Percentiles rank a stretch among this genome's conserved stretches.
phyloP scores from a whole-genome alignment of 805 yeast species.

The Lipomyces yamadae region DNA sequence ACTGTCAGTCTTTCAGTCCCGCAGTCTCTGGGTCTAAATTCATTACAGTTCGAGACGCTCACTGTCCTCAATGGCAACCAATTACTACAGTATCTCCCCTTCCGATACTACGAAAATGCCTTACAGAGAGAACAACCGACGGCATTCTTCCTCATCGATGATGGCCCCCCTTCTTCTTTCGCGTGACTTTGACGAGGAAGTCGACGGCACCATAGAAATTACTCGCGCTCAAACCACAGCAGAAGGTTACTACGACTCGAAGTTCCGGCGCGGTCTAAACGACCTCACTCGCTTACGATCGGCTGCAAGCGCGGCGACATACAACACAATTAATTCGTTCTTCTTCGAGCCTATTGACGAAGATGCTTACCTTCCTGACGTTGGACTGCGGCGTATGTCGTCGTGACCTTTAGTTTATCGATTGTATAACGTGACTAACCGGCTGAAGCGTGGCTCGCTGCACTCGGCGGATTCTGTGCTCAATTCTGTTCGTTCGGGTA shows the following conservation, averaged over 20 bases:
- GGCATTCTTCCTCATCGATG: slow-evolving; percentile 22
- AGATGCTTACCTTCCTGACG: slow-evolving; percentile 25
- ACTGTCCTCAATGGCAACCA: slow-evolving; percentile 5
- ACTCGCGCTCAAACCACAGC: slow-evolving; percentile 22
- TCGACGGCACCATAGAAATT: slow-evolving; percentile 12
- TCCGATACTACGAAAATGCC: neutral
- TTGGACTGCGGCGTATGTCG: slow-evolving; percentile 27
- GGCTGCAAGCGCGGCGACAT: slow-evolving; percentile 27
- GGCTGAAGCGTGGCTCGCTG: slow-evolving; percentile 55
- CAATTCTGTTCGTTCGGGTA: slow-evolving; percentile 65
- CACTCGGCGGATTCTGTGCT: slow-evolving; percentile 62
- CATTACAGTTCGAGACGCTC: neutral
- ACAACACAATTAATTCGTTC: slow-evolving; percentile 19
- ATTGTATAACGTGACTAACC: neutral
- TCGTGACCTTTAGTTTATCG: neutral
- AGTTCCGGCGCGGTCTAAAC: slow-evolving; percentile 19
- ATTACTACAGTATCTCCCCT: slow-evolving; percentile 25
- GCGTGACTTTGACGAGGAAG: slow-evolving; percentile 14
- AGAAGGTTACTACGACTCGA: slow-evolving; percentile 25
- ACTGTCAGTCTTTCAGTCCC: neutral
- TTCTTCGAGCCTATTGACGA: slow-evolving; percentile 27
- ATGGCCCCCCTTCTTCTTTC: neutral
- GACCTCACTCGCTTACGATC: slow-evolving; percentile 25
- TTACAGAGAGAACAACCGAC: neutral
- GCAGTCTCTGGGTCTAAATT: neutral